Base-by-base conservation (phyloP, 305 asterid genomes). In the Fraxinus baroniana region DNA sequence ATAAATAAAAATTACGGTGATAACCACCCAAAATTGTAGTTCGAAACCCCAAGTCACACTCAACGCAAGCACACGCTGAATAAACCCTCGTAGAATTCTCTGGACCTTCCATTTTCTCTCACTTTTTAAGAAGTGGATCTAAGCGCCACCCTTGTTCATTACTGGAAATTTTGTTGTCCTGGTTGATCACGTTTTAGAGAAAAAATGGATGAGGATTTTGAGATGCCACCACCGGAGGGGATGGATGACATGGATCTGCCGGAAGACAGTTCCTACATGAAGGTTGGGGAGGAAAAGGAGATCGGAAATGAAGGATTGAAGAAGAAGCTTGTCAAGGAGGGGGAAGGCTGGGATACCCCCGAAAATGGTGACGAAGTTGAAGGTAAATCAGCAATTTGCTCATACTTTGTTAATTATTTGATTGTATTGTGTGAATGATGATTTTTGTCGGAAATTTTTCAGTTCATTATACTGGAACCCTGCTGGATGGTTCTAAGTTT, bases 401-500 rank as follows among this genome's bases (percentile, higher is more conserved):
- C 28, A 30, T 15, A 35, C 28, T 12, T 30, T 13, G 22, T 22
- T 13, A 28, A 70, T 32, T 55, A 2, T 64, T 39, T 37, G 30
- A 1, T 30, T 33, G 7, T 78, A 33, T 32, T 20, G 44, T 12
- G 10, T 80, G 17, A 24, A 84, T 79, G 78, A 26, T 75, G 37
- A 70, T 41, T 52, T 30, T 73, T 44, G 15, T 17, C 2, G 74
- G 81, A 36, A 30, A 20, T 35, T 85, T 22, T 57, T 49, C 90
- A 95, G 98, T 95, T 82, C 98, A 95, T 80, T 95, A 95, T 37
- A 94, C 97, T 30, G 97, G 98, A 36, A 94, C 97, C 75, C 76
- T 95, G 88, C 89, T 95, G 30, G 98, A 95, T 72, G 98, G 98
- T 1, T 92, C 97, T 7, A 90, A 95, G 88, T 95, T 95, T 28